phyloP scores from a whole-genome alignment of 306 rosid genomes.

The Styphnolobium japonicum region DNA sequence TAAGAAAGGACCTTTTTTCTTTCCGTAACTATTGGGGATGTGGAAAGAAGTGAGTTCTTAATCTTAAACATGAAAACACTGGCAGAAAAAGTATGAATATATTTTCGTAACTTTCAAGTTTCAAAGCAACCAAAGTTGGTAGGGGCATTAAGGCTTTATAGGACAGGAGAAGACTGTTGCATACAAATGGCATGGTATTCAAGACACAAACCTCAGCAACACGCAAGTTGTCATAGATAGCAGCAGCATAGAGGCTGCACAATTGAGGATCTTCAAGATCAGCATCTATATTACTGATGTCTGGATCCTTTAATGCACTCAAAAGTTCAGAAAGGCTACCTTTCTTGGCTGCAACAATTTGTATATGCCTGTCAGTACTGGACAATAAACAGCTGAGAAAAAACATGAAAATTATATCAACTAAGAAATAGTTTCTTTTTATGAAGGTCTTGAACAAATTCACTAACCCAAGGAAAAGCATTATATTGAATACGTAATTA shows the following conservation, averaged over 20 bases:
- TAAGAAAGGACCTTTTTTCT: not conserved
- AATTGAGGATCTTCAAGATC: constrained; percentile 61
- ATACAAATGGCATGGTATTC: not conserved
- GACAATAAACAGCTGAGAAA: not conserved
- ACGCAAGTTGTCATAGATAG: constrained; percentile 61
- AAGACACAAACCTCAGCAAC: constrained; percentile 71
- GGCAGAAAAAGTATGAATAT: not conserved
- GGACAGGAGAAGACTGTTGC: not conserved
- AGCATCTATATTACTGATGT: constrained; percentile 59
- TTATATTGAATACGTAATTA: not conserved
- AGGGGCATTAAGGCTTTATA: not conserved
- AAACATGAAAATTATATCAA: not conserved
- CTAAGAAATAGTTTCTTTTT: not conserved
- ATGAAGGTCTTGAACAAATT: not conserved
- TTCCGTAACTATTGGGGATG: not conserved
- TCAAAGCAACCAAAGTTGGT: not conserved
- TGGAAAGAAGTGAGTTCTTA: not conserved
- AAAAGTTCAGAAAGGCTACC: constrained; percentile 26
- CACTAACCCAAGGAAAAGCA: not conserved
- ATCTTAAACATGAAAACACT: not conserved
- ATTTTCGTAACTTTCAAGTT: not conserved
- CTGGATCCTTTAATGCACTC: constrained; percentile 34
- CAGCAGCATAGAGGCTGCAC: constrained; percentile 73
- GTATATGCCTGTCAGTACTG: not conserved
- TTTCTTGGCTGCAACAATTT: constrained; percentile 40